Percentiles rank a stretch among this genome's conserved stretches.
Conservation (phyloP, 2,329 filamentous ascomycete species). For the Diaporthe amygdali region DNA sequence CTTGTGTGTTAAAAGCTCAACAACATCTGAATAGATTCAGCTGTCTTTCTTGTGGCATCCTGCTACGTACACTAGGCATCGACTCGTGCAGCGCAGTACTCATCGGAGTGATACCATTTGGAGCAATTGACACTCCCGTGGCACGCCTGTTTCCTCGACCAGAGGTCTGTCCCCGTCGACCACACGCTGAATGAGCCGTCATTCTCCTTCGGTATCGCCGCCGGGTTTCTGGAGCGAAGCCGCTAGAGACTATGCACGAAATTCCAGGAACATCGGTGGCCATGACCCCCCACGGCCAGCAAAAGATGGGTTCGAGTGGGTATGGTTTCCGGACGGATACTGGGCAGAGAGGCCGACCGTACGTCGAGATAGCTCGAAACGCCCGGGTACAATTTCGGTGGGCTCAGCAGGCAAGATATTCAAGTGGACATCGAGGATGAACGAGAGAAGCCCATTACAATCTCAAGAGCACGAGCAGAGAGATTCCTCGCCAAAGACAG, state of each 20-base stretch:
- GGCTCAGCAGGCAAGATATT: slow-evolving; percentile 44
- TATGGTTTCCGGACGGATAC: slow-evolving; percentile 67
- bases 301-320: slow-evolving; percentile 62
- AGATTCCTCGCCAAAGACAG: slow-evolving; percentile 28
- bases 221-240: slow-evolving; percentile 4
- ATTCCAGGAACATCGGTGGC: slow-evolving; percentile 8
- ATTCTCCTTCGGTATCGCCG: slow-evolving; percentile 24
- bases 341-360: slow-evolving; percentile 60
- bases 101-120: background rate
- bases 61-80: no score
- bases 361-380: background rate
- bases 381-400: slow-evolving; percentile 22
- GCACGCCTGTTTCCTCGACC: background rate
- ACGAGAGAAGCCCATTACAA: background rate
- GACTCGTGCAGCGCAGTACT: background rate
- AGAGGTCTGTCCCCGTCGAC: no score
- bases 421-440: slow-evolving; percentile 12
- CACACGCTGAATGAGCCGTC: slow-evolving; percentile 14
- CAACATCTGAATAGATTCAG: background rate
- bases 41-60: no score
- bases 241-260: background rate
- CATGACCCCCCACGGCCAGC: slow-evolving; percentile 62
- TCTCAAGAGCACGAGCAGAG: background rate
- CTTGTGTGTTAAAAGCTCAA: background rate
- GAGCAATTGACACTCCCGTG: background rate